phyloP scores from a whole-genome alignment of 768 basidiomycete species.

The Russula vinacea region DNA sequence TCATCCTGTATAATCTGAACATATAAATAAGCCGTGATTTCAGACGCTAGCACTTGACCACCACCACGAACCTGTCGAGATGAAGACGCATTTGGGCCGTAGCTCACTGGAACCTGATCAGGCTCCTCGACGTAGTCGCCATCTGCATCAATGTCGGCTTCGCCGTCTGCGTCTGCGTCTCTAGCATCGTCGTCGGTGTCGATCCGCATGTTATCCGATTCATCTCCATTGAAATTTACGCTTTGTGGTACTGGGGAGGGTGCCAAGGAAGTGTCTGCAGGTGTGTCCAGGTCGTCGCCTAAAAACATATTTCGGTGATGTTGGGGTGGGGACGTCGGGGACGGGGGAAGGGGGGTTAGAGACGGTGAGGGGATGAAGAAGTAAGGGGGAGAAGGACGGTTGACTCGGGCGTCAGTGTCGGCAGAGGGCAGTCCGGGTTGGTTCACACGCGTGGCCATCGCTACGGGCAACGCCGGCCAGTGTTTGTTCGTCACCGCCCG shows the following conservation, averaged over 20 bases:
- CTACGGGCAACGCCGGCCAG: conserved; percentile 37
- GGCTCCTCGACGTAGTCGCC: conserved; percentile 53
- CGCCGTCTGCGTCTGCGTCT: conserved; percentile 44
- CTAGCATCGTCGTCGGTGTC: conserved; percentile 51
- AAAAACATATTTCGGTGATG: conserved; percentile 26
- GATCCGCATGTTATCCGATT: conserved; percentile 61
- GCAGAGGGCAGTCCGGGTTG: conserved; percentile 37
- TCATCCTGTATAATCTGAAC: conserved; percentile 38
- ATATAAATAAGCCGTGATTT: conserved; percentile 23
- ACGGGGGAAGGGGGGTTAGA: conserved; percentile 31
- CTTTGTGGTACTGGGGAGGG: conserved; percentile 32
- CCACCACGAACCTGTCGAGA: conserved; percentile 36
- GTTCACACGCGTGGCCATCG: conserved; percentile 41
- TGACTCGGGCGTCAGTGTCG: conserved; percentile 40
- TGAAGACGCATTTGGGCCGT: conserved; percentile 42
- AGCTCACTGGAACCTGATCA: conserved; percentile 40
- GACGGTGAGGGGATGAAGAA: conserved; percentile 33
- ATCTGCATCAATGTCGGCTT: conserved; percentile 63
- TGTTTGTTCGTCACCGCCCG: conserved; percentile 39
- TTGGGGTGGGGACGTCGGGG: conserved; percentile 30
- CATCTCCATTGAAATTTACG: conserved; percentile 49
- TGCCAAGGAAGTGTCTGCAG: conserved; percentile 29
- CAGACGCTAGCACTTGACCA: conserved; percentile 18
- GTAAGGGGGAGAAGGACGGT: conserved; percentile 36
- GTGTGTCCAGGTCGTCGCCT: conserved; percentile 30